phyloP scores from a whole-genome alignment of 1,284 basidiomycete species.

The Vanrija pseudolonga region DNA sequence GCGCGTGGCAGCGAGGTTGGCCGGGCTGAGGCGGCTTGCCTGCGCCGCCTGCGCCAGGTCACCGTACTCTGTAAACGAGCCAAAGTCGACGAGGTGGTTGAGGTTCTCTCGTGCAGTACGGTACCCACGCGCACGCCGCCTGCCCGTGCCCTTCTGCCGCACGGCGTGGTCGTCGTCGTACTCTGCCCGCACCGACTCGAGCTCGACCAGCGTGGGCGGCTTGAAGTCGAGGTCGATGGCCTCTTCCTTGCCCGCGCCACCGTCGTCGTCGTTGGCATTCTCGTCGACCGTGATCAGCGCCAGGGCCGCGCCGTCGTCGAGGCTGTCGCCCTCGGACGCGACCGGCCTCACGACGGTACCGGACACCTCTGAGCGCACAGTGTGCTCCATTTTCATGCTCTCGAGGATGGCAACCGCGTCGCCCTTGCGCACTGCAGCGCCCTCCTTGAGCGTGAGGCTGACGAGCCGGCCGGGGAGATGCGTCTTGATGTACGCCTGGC shows the following conservation, averaged over 20 bases:
- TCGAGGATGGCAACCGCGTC: constrained; percentile 14
- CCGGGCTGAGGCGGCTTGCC: constrained; percentile 7
- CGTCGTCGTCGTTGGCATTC: neutral
- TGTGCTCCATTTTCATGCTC: constrained; percentile 24
- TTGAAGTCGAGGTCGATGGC: constrained; percentile 15
- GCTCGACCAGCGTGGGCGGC: constrained; percentile 10
- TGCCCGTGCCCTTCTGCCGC: constrained; percentile 11
- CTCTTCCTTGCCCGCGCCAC: neutral
- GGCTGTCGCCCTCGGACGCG: constrained; percentile 9
- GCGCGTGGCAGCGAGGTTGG: constrained; percentile 11
- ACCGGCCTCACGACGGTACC: constrained; percentile 9
- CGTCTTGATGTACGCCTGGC: constrained; percentile 12
- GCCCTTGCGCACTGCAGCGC: constrained; percentile 5
- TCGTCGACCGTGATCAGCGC: constrained; percentile 6
- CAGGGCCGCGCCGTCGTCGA: constrained; percentile 14
- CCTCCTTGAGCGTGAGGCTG: constrained; percentile 6
- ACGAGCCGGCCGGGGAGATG: constrained; percentile 18
- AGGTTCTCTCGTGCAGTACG: constrained; percentile 19
- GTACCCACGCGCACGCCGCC: constrained; percentile 9
- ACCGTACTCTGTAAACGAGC: constrained; percentile 17
- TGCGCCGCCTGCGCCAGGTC: constrained; percentile 16
- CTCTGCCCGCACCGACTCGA: constrained; percentile 12
- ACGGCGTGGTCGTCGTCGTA: constrained; percentile 7
- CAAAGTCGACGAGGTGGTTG: constrained; percentile 15
- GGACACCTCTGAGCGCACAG: constrained; percentile 5